Conservation (phyloP, 768 basidiomycete genomes). For the Mycena capillaripes region DNA sequence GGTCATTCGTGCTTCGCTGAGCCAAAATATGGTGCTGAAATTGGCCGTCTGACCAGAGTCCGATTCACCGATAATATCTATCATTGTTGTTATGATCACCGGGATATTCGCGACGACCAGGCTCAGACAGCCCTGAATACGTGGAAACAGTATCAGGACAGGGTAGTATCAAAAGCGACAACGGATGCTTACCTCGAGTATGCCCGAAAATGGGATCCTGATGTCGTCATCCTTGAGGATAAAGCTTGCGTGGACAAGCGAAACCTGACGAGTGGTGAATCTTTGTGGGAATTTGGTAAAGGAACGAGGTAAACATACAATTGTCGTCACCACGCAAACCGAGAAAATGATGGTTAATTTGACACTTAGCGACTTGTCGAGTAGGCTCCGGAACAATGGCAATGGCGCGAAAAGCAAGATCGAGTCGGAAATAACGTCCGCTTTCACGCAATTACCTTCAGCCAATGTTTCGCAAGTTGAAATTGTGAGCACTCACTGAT, state of each 20-base stretch:
- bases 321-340: slow-evolving; percentile 64
- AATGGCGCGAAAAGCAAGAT: slow-evolving; percentile 62
- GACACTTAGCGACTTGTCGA: slow-evolving; percentile 52
- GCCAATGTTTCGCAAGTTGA: slow-evolving; percentile 14
- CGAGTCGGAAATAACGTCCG: slow-evolving; percentile 61
- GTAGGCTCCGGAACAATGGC: slow-evolving; percentile 59
- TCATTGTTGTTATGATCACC: slow-evolving; percentile 49
- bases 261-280: slow-evolving; percentile 37
- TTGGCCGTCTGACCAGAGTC: slow-evolving; percentile 1
- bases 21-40: slow-evolving; percentile 25
- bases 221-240: slow-evolving; percentile 49
- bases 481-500: slow-evolving; percentile 56
- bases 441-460: no score
- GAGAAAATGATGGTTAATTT: slow-evolving; percentile 68
- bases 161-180: no score
- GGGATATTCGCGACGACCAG: slow-evolving; percentile 58
- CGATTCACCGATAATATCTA: slow-evolving; percentile 30
- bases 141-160: background rate
- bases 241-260: slow-evolving; percentile 60
- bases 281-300: background rate
- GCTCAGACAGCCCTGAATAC: slow-evolving; percentile 47
- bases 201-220: slow-evolving; percentile 52
- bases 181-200: slow-evolving; percentile 61
- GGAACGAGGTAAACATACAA: slow-evolving; percentile 47
- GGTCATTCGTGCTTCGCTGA: no score